Evolutionary conservation across 805 yeast genomes (phyloP).

Genomic region (Nakazawaea molendinolei): DNA sequence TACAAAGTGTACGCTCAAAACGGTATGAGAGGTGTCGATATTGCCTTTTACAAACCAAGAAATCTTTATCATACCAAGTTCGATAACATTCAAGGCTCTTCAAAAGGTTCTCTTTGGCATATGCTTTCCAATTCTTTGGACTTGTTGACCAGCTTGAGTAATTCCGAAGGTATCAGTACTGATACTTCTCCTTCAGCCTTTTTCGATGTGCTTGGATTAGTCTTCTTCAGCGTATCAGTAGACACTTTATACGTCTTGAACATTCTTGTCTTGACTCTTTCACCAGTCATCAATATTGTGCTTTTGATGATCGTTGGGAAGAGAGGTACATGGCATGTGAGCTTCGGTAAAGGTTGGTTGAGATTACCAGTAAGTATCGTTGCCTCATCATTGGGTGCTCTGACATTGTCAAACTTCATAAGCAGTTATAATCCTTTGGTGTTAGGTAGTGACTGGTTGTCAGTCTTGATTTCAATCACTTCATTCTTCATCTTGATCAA

Average conservation of each 20-base stretch:
- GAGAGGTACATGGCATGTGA: slow-evolving; percentile 42
- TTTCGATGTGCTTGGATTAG: slow-evolving; percentile 57
- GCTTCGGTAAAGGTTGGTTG: slow-evolving; percentile 34
- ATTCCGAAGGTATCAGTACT: slow-evolving; percentile 26
- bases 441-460: slow-evolving; percentile 41
- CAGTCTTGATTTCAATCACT: slow-evolving; percentile 44
- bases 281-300: slow-evolving; percentile 47
- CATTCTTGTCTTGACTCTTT: slow-evolving; percentile 39
- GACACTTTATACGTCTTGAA: slow-evolving; percentile 44
- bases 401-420: slow-evolving; percentile 32
- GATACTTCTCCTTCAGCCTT: slow-evolving; percentile 45
- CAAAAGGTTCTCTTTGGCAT: slow-evolving; percentile 71
- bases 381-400: slow-evolving; percentile 34
- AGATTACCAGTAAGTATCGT: slow-evolving; percentile 56
- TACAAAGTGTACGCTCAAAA: slow-evolving; percentile 60
- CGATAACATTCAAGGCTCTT: slow-evolving; percentile 61
- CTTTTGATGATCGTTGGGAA: slow-evolving; percentile 39
- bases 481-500: slow-evolving; percentile 45
- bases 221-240: slow-evolving; percentile 47
- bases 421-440: slow-evolving; percentile 38
- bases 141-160: slow-evolving; percentile 40
- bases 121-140: slow-evolving; percentile 74
- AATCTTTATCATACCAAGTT: slow-evolving; percentile 73
- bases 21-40: slow-evolving; percentile 80
- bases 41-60: slow-evolving; percentile 85